Conservation (phyloP, 1,284 basidiomycete species). For the Coriolopsis trogii region DNA sequence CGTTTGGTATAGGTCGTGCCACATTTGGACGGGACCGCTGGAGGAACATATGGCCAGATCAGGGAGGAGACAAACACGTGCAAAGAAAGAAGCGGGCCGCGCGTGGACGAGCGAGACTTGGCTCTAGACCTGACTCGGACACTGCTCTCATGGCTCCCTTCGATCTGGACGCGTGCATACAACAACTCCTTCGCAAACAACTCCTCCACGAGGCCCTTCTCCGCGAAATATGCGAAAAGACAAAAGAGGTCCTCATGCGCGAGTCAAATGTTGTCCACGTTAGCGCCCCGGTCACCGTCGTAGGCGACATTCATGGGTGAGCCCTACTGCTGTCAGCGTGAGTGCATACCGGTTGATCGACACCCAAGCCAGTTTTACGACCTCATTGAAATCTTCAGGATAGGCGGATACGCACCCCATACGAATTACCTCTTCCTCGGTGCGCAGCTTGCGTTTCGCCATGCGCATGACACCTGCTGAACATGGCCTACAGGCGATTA, state of each 20-base stretch:
- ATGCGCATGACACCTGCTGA: constrained; percentile 10
- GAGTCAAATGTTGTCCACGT: constrained; percentile 99
- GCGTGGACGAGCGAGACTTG: not conserved
- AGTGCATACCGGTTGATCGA: constrained; percentile 26
- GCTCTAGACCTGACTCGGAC: constrained; percentile 6
- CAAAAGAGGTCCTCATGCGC: constrained; percentile 97
- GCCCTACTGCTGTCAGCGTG: constrained; percentile 35
- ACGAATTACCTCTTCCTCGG: constrained; percentile 98
- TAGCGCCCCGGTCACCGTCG: constrained; percentile 97
- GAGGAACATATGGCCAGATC: not conserved
- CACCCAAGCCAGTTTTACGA: constrained; percentile 95
- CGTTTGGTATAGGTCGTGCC: constrained; percentile 11
- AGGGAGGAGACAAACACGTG: constrained; percentile 6
- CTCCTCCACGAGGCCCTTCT: constrained; percentile 90
- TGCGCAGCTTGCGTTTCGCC: constrained; percentile 41
- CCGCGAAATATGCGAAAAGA: constrained; percentile 97
- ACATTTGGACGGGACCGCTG: not conserved
- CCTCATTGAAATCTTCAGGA: constrained; percentile 97
- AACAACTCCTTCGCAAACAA: constrained; percentile 89
- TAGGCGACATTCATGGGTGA: constrained; percentile 99
- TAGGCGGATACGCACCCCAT: constrained; percentile 95
- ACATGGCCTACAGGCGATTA: constrained; percentile 74
- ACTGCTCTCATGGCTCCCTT: constrained; percentile 76
- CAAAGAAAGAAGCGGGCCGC: constrained; percentile 4
- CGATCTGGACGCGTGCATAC: constrained; percentile 94